phyloP scores from a whole-genome alignment of 225 moss, liverwort and hornwort genomes.

The Thuidium tamariscinum region DNA sequence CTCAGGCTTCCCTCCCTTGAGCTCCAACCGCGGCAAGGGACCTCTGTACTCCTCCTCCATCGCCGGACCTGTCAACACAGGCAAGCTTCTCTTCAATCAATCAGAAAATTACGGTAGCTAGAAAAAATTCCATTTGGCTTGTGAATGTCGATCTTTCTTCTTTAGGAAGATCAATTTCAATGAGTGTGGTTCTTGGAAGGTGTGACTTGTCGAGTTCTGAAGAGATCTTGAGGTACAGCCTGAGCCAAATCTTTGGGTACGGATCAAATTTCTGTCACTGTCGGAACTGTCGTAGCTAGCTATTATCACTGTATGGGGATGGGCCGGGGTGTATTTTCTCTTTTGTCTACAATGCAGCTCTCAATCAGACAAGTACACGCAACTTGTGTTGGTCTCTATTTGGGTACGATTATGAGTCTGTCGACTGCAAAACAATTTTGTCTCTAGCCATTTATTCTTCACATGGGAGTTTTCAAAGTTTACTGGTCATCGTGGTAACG shows the following conservation, averaged over 20 bases:
- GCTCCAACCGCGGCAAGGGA: slow-evolving; percentile 21
- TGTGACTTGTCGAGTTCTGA: background rate
- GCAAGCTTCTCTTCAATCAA: background rate
- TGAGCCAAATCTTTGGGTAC: background rate
- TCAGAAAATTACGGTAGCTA: too few relatives aligned
- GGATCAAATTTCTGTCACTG: background rate
- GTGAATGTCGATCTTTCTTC: background rate
- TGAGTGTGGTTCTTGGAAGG: background rate
- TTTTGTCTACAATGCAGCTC: background rate
- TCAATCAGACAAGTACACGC: background rate
- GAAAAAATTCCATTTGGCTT: background rate
- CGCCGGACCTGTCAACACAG: slow-evolving; percentile 39
- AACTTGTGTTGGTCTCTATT: background rate
- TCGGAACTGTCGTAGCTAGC: too few relatives aligned
- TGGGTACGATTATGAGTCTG: background rate
- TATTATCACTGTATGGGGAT: background rate
- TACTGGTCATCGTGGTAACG: background rate
- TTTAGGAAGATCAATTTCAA: too few relatives aligned
- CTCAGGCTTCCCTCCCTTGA: background rate
- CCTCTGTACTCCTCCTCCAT: slow-evolving; percentile 34
- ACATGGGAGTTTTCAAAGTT: background rate
- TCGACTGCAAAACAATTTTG: background rate
- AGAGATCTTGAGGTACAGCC: background rate
- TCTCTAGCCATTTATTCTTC: background rate
- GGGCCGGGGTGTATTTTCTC: too few relatives aligned